A percentile compares a stretch with the other conserved stretches of the same genome.
Evolutionary conservation across 208 protist genomes (phyloP).

Genomic region (Giardia muris): DNA sequence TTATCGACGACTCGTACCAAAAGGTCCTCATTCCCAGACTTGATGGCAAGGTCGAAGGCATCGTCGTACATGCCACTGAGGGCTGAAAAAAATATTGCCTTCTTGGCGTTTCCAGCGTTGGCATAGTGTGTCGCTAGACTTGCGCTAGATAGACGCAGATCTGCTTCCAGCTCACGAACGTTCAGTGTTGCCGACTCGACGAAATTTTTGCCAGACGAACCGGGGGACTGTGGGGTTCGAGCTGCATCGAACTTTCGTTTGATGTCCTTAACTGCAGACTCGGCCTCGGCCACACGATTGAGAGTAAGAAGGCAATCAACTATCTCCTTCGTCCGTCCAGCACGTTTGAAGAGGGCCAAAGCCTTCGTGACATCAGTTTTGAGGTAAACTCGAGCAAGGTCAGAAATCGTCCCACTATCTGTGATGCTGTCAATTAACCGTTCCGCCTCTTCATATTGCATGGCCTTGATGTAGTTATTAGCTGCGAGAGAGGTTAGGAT

Average conservation of each 20-base stretch:
- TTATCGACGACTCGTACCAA: background rate
- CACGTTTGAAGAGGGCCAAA: slow-evolving; percentile 10
- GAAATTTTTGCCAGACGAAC: too few relatives aligned
- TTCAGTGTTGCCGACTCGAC: background rate
- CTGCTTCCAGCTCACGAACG: slow-evolving; percentile 17
- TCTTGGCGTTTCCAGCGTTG: background rate
- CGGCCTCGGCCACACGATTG: slow-evolving; percentile 6
- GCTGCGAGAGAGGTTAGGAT: background rate
- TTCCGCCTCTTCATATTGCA: background rate
- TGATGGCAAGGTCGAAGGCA: slow-evolving; percentile 13
- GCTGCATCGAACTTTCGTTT: background rate
- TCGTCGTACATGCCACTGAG: background rate
- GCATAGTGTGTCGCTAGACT: background rate
- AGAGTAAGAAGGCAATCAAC: slow-evolving; percentile 17
- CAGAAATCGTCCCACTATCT: slow-evolving; percentile 9
- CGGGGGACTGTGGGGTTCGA: too few relatives aligned
- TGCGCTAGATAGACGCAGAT: background rate
- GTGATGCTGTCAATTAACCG: slow-evolving; percentile 13
- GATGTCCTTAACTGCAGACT: background rate
- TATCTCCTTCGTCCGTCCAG: background rate
- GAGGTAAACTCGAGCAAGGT: slow-evolving; percentile 19
- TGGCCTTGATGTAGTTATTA: slow-evolving; percentile 6
- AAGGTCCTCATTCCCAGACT: slow-evolving; percentile 13
- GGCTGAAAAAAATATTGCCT: background rate
- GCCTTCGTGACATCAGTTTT: background rate